phyloP scores from a whole-genome alignment of 169 alveolate genomes.

The Plasmodium knowlesi region DNA sequence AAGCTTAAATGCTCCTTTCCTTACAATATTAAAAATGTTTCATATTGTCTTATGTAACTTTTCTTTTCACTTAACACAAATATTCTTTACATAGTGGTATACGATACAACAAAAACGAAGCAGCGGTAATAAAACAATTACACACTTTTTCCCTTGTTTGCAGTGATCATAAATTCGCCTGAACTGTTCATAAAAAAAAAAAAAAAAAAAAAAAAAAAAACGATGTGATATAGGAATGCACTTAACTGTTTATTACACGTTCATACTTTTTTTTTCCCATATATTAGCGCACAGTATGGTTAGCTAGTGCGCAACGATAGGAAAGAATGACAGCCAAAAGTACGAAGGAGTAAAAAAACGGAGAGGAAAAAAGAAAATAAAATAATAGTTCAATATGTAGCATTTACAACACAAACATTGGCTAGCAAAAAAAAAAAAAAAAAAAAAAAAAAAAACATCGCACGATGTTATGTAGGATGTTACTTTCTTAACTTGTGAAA shows the following conservation, averaged over 20 bases:
- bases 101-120: neutral
- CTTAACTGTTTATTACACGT: conserved; percentile 8
- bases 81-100: neutral
- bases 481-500: neutral
- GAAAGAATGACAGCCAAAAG: neutral
- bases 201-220: neutral
- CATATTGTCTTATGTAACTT: conserved; percentile 1
- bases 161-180: conserved; percentile 8
- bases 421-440: neutral
- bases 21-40: conserved; percentile 5
- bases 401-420: neutral
- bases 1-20: neutral
- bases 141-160: neutral
- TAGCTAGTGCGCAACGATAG: neutral
- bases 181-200: conserved; percentile 58
- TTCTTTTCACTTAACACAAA: conserved; percentile 3
- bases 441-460: neutral
- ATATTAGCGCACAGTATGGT: conserved; percentile 4
- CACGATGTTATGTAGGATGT: neutral
- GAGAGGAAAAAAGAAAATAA: neutral
- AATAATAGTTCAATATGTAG: neutral
- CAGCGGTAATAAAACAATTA: neutral
- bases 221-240: conserved; percentile 7
- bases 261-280: conserved; percentile 11
- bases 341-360: neutral